phyloP scores from a whole-genome alignment of 768 basidiomycete species.

The Auriculariales sp. region DNA sequence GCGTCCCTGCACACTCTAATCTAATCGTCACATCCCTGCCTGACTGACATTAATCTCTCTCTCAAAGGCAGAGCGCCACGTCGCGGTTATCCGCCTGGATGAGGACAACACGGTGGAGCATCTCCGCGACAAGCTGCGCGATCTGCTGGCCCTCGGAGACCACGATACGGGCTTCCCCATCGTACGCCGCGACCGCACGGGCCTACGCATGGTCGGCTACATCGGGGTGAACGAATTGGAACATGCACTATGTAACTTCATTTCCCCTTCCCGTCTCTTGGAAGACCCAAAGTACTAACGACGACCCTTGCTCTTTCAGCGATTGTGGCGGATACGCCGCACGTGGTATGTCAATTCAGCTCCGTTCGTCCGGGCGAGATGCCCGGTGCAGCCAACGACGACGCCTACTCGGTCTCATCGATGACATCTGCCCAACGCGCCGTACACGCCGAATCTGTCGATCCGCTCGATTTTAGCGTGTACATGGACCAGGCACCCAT shows the following conservation, averaged over 20 bases:
- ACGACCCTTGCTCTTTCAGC: conserved; percentile 23
- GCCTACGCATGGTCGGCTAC: conserved; percentile 68
- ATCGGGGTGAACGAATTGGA: conserved; percentile 88
- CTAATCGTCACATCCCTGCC: not conserved
- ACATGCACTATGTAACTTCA: conserved; percentile 65
- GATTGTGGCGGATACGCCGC: conserved; percentile 59
- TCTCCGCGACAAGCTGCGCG: conserved; percentile 55
- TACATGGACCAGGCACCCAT: conserved; percentile 94
- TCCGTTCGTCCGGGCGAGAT: no score
- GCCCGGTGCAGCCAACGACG: conserved; percentile 5
- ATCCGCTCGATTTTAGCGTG: conserved; percentile 67
- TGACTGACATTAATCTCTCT: conserved; percentile 6
- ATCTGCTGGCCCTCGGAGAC: conserved; percentile 39
- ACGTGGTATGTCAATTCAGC: conserved; percentile 54
- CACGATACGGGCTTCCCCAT: conserved; percentile 84
- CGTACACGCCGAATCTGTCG: conserved; percentile 16
- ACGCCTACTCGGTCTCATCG: conserved; percentile 8
- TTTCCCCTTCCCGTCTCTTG: not conserved
- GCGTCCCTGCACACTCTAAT: conserved; percentile 4
- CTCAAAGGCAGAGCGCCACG: conserved; percentile 46
- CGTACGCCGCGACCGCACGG: conserved; percentile 37
- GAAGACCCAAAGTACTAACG: not conserved
- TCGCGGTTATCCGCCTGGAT: conserved; percentile 60
- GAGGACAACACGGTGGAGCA: conserved; percentile 60
- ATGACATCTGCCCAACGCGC: conserved; percentile 22